Conservation (phyloP, 768 basidiomycete genomes). For the Boletus subcaerulescens region DNA sequence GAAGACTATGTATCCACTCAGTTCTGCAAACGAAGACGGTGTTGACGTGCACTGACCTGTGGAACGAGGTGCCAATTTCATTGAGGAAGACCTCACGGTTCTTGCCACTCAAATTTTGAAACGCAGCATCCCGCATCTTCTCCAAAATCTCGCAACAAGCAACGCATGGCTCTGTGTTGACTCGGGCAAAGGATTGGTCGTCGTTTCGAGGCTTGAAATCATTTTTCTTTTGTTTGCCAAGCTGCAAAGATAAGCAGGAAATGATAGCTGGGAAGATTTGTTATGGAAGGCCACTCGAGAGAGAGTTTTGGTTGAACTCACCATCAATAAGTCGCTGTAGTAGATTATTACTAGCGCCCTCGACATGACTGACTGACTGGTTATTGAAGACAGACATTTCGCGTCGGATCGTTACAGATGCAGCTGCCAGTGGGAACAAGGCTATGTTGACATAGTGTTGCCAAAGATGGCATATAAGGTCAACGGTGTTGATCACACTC, state of each 20-base stretch:
- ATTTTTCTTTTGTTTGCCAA: constrained; percentile 90
- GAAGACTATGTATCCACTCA: constrained; percentile 49
- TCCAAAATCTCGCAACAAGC: constrained; percentile 83
- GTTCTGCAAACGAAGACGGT: neutral
- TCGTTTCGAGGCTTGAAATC: constrained; percentile 98
- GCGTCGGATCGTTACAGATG: constrained; percentile 81
- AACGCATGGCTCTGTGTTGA: constrained; percentile 91
- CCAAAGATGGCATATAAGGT: constrained; percentile 94
- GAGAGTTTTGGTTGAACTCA: constrained; percentile 34
- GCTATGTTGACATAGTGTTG: constrained; percentile 94
- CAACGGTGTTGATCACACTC: constrained; percentile 62
- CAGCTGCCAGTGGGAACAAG: constrained; percentile 79
- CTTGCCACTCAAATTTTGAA: constrained; percentile 81
- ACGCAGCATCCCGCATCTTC: constrained; percentile 73
- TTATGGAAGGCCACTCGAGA: neutral
- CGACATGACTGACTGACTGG: constrained; percentile 79
- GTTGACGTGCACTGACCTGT: constrained; percentile 50
- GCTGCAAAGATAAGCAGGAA: constrained; percentile 68
- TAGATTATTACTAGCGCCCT: constrained; percentile 76
- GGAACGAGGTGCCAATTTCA: constrained; percentile 93
- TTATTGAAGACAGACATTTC: constrained; percentile 94
- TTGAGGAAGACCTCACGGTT: constrained; percentile 91
- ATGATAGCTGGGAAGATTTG: constrained; percentile 51
- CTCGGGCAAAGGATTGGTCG: constrained; percentile 89
- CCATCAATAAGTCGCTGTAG: constrained; percentile 82